Percentiles rank a stretch among this genome's conserved stretches.
Conservation (phyloP, 169 alveolate species). For the Plasmodium coatneyi region DNA sequence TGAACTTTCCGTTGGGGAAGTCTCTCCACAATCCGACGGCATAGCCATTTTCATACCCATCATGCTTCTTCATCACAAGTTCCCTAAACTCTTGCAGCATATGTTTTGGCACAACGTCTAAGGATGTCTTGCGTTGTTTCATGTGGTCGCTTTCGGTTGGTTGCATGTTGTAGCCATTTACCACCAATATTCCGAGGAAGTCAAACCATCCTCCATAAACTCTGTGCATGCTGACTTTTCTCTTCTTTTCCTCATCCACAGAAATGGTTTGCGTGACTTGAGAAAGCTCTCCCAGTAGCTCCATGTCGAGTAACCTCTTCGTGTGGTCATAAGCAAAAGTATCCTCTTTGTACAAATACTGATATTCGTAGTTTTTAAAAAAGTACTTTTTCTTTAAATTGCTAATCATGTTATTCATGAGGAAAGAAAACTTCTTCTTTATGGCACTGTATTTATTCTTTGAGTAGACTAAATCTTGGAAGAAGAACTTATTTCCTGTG, state of each 20-base stretch:
- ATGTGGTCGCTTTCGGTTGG: neutral
- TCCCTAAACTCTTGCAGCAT: slow-evolving; percentile 2
- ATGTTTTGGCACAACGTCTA: slow-evolving; percentile 15
- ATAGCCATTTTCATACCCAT: slow-evolving; percentile 32
- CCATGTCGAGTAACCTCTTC: slow-evolving; percentile 27
- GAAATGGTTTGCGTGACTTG: slow-evolving; percentile 26
- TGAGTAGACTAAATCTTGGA: slow-evolving; percentile 59
- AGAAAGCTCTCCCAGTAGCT: slow-evolving; percentile 49
- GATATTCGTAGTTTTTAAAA: slow-evolving; percentile 53
- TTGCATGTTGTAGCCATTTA: slow-evolving; percentile 23
- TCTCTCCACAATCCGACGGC: slow-evolving; percentile 71
- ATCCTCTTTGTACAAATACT: slow-evolving; percentile 53
- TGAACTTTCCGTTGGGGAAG: slow-evolving; percentile 19
- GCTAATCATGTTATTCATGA: slow-evolving; percentile 15
- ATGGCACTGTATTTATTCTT: slow-evolving; percentile 29
- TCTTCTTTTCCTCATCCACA: neutral
- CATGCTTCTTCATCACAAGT: slow-evolving; percentile 2
- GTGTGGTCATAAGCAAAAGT: slow-evolving; percentile 14
- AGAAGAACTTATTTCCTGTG: slow-evolving; percentile 60
- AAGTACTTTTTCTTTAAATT: slow-evolving; percentile 28
- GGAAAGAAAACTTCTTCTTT: slow-evolving; percentile 28
- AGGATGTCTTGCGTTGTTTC: neutral
- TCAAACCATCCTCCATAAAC: slow-evolving; percentile 73
- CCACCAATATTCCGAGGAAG: slow-evolving; percentile 48
- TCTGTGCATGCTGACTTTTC: slow-evolving; percentile 45